A percentile compares a stretch with the other conserved stretches of the same genome.
Conservation (phyloP, 2,329 filamentous ascomycete species). For the Peltaster fructicola region DNA sequence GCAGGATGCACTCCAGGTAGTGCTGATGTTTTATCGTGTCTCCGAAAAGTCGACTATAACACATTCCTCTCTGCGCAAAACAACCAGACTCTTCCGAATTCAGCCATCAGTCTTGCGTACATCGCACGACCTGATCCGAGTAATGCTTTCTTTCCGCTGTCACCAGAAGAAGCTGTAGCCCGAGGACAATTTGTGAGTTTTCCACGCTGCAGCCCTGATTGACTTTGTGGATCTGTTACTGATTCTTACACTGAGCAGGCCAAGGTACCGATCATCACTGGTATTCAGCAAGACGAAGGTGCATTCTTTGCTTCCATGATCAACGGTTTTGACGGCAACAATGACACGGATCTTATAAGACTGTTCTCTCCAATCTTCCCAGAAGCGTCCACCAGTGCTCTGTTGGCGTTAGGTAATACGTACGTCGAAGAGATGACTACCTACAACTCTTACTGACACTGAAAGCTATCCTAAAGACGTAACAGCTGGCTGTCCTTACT, state of each 20-base stretch:
- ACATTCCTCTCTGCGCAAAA: slow-evolving; percentile 45
- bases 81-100: slow-evolving; percentile 51
- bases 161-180: slow-evolving; percentile 40
- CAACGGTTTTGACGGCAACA: too few species aligned
- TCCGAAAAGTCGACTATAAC: slow-evolving; percentile 28
- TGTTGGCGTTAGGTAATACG: too few species aligned
- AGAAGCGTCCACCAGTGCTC: too few species aligned
- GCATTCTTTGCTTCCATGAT: too few species aligned
- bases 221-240: too few species aligned
- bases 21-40: slow-evolving; percentile 31
- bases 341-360: too few species aligned
- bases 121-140: slow-evolving; percentile 48
- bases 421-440: too few species aligned
- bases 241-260: too few species aligned
- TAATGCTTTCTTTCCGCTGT: slow-evolving; percentile 42
- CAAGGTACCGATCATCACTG: slow-evolving; percentile 46
- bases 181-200: slow-evolving; percentile 39
- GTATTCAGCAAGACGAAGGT: slow-evolving; percentile 66
- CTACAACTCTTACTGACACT: too few species aligned
- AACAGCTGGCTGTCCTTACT: slow-evolving; percentile 5
- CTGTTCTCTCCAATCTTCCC: too few species aligned
- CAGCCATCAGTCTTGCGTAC: slow-evolving; percentile 52
- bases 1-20: too few species aligned
- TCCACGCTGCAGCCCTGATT: too few species aligned
- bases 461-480: slow-evolving; percentile 6